Evolutionary conservation across 108 stramenopile genomes (phyloP).

Genomic region (Pseudonitzschia multistriata): DNA sequence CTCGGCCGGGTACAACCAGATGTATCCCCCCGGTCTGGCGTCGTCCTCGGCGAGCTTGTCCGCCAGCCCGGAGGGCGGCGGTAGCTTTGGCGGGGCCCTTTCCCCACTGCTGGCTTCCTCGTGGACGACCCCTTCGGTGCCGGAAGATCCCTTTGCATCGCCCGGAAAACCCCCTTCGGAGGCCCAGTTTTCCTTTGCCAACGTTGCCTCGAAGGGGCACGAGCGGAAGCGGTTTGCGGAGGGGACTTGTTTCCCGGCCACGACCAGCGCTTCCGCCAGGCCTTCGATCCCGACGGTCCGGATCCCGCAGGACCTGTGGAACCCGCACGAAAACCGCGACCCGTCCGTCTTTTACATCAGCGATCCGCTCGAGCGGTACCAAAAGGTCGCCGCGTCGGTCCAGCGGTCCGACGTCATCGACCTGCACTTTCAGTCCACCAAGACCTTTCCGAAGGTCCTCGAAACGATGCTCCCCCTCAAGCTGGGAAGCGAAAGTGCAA

Average conservation of each 20-base stretch:
- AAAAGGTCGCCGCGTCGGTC: slow-evolving; percentile 9
- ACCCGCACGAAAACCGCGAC: slow-evolving; percentile 50
- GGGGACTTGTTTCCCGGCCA: background rate
- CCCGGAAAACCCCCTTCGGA: slow-evolving; percentile 6
- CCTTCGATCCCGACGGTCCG: slow-evolving; percentile 34
- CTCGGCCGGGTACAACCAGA: background rate
- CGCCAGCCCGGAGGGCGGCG: background rate
- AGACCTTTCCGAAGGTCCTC: slow-evolving; percentile 55
- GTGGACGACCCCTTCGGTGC: slow-evolving; percentile 3
- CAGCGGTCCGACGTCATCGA: slow-evolving; percentile 52
- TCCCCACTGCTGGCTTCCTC: slow-evolving; percentile 15
- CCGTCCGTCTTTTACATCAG: slow-evolving; percentile 49
- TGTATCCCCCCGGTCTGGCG: background rate
- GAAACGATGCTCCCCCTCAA: slow-evolving; percentile 36
- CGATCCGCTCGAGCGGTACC: slow-evolving; percentile 60
- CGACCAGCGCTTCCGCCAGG: background rate
- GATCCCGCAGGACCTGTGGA: slow-evolving; percentile 70
- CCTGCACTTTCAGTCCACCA: slow-evolving; percentile 67
- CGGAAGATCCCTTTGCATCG: background rate
- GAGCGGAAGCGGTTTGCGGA: slow-evolving; percentile 23
- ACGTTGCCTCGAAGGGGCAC: slow-evolving; percentile 56
- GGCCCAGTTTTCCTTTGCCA: slow-evolving; percentile 44
- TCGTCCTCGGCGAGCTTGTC: background rate
- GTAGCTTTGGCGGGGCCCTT: slow-evolving; percentile 5
- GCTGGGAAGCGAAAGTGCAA: slow-evolving; percentile 15